A percentile compares a stretch with the other conserved stretches of the same genome.
Conservation (phyloP, 1,284 basidiomycete genomes). For the Apiotrichum domesticum region DNA sequence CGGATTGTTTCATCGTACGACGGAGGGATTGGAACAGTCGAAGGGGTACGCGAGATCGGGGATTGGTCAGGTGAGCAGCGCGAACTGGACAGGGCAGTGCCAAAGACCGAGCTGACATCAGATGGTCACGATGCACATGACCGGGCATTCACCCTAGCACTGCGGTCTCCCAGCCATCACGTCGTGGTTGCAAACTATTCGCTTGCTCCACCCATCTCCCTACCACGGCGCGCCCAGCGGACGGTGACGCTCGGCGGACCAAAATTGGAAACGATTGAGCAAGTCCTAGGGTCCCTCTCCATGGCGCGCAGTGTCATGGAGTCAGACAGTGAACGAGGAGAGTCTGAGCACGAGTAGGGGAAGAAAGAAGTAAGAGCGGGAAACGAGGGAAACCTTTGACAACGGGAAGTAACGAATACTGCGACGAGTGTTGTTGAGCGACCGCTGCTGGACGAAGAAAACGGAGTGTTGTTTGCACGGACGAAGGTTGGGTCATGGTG, state of each 20-base stretch:
- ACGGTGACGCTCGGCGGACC: constrained; percentile 2
- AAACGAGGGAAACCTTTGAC: too few relatives aligned
- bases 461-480: too few relatives aligned
- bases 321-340: not conserved
- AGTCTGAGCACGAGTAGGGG: constrained; percentile 2
- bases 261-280: constrained; percentile 5
- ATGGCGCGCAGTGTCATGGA: not conserved
- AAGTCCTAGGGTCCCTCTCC: constrained; percentile 1
- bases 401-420: too few relatives aligned
- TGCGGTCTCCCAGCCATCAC: constrained; percentile 3
- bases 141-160: constrained; percentile 5
- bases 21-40: constrained; percentile 37
- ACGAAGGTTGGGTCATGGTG: too few relatives aligned
- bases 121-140: not conserved
- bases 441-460: too few relatives aligned
- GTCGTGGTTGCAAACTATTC: constrained; percentile 1
- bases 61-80: constrained; percentile 28
- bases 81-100: too few relatives aligned
- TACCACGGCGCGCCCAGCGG: constrained; percentile 9
- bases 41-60: constrained; percentile 33
- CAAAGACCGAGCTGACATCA: not conserved
- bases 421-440: too few relatives aligned
- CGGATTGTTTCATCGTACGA: constrained; percentile 26
- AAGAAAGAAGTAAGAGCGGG: not conserved
- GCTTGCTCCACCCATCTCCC: constrained; percentile 3